Evolutionary conservation across 2,329 filamentous ascomycete species (phyloP).

Genomic region (Colletotrichum sp.): DNA sequence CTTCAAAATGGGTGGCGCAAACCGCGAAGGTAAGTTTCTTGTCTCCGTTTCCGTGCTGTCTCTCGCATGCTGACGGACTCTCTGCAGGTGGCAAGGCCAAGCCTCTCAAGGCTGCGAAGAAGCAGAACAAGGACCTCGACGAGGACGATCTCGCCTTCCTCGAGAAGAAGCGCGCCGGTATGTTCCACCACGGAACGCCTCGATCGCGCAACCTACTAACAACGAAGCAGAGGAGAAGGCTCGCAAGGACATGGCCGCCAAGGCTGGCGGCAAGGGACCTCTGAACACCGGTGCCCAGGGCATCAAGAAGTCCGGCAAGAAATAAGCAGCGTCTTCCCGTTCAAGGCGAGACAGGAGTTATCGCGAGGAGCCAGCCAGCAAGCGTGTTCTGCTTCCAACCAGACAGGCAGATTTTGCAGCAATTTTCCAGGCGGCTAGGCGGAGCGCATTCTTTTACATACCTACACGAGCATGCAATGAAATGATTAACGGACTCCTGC

Average conservation of each 20-base stretch:
- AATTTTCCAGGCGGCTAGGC: neutral
- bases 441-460: slow-evolving; percentile 13
- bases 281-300: slow-evolving; percentile 84
- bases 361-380: neutral
- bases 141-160: slow-evolving; percentile 85
- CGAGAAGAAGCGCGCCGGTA: slow-evolving; percentile 86
- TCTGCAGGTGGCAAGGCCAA: slow-evolving; percentile 77
- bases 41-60: neutral
- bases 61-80: neutral
- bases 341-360: neutral
- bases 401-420: neutral
- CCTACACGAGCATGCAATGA: slow-evolving; percentile 20
- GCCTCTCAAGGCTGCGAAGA: slow-evolving; percentile 89
- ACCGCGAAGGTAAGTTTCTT: slow-evolving; percentile 39
- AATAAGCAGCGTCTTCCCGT: slow-evolving; percentile 57
- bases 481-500: slow-evolving; percentile 3
- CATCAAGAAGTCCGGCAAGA: slow-evolving; percentile 99
- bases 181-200: slow-evolving; percentile 29
- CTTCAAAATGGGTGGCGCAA: slow-evolving; percentile 41
- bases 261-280: slow-evolving; percentile 87
- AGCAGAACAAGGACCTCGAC: slow-evolving; percentile 80
- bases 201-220: neutral
- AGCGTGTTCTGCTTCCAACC: neutral
- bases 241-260: slow-evolving; percentile 81
- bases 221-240: slow-evolving; percentile 74